Conservation (phyloP, 192 early-diverging fungal species). For the Podila verticillata region DNA sequence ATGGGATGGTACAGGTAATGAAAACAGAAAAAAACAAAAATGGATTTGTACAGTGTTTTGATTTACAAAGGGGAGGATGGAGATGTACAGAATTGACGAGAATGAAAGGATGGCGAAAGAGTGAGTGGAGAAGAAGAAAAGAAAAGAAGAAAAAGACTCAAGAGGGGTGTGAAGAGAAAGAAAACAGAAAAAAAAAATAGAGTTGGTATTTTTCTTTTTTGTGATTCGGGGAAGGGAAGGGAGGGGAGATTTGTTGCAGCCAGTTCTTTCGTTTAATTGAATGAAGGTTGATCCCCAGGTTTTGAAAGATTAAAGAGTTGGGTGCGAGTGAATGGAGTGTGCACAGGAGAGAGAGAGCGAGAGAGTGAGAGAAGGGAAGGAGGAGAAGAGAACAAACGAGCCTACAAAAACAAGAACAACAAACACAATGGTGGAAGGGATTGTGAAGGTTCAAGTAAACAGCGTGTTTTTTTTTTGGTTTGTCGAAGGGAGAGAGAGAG, state of each 20-base stretch:
- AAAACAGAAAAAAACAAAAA: neutral
- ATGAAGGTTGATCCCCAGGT: neutral
- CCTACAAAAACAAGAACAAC: slow-evolving; percentile 5
- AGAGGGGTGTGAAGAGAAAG: neutral
- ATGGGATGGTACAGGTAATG: no score
- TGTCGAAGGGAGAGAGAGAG: neutral
- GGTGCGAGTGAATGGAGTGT: neutral
- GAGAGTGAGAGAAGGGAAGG: neutral
- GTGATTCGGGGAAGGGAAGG: neutral
- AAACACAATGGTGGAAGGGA: slow-evolving; percentile 7
- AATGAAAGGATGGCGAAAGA: neutral
- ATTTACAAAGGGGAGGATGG: neutral
- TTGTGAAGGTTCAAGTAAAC: slow-evolving; percentile 1
- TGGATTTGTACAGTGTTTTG: neutral
- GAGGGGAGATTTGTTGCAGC: neutral
- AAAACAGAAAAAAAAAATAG: neutral
- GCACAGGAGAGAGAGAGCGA: neutral
- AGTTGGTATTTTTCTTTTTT: neutral
- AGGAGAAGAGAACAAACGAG: slow-evolving; percentile 1
- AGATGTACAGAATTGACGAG: slow-evolving; percentile 1
- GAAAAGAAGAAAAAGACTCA: neutral
- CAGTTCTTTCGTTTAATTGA: neutral
- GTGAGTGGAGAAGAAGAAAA: neutral
- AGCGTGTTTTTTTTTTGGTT: slow-evolving; percentile 4
- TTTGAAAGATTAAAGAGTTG: neutral